phyloP scores from a whole-genome alignment of 108 stramenopile genomes.

The Epithemia pelagica region DNA sequence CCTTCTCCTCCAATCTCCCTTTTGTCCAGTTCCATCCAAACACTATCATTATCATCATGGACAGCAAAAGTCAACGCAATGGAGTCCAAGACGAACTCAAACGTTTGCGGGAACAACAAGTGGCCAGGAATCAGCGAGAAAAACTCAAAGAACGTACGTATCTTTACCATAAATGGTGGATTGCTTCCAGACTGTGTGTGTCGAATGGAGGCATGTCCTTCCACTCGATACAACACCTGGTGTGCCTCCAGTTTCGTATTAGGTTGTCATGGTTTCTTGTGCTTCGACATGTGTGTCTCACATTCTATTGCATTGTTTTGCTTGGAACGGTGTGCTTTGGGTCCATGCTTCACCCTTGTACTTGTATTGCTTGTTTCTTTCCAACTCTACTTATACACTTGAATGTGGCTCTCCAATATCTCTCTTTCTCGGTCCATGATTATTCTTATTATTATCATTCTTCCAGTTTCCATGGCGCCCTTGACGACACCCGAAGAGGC shows the following conservation, averaged over 20 bases:
- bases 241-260: background rate
- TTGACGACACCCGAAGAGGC: conserved; percentile 54
- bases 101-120: conserved; percentile 29
- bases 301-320: background rate
- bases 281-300: background rate
- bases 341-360: no score
- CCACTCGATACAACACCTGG: background rate
- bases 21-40: no score
- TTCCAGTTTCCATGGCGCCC: conserved; percentile 15
- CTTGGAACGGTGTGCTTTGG: no score
- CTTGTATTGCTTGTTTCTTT: no score
- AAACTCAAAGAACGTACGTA: conserved; percentile 47
- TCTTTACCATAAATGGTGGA: conserved; percentile 18
- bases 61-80: conserved; percentile 9
- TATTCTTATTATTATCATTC: background rate
- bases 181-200: conserved; percentile 43
- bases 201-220: background rate
- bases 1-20: no score
- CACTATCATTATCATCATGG: background rate
- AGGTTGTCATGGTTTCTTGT: background rate
- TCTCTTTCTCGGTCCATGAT: background rate
- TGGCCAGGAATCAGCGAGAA: conserved; percentile 26
- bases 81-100: conserved; percentile 29
- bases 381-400: background rate
- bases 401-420: background rate